phyloP scores from a whole-genome alignment of 768 basidiomycete species.

The Russula sp. region DNA sequence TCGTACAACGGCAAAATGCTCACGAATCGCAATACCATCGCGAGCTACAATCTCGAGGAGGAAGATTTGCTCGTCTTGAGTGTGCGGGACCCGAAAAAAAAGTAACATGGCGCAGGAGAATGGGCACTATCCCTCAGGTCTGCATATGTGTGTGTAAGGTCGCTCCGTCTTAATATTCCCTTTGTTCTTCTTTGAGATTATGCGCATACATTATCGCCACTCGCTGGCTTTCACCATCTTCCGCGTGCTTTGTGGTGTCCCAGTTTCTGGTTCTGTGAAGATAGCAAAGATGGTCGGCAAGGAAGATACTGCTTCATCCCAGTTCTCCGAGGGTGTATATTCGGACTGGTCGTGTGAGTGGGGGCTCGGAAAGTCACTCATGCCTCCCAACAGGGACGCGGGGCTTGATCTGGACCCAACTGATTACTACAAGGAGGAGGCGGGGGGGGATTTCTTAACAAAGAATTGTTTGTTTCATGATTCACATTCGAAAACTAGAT shows the following conservation, averaged over 20 bases:
- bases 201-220: neutral
- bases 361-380: neutral
- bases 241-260: neutral
- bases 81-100: slow-evolving; percentile 72
- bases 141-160: neutral
- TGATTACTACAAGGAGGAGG: neutral
- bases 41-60: slow-evolving; percentile 84
- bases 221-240: neutral
- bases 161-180: neutral
- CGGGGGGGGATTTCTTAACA: neutral
- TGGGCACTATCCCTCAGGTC: neutral
- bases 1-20: slow-evolving; percentile 80
- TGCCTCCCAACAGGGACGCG: no score
- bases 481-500: neutral
- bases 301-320: neutral
- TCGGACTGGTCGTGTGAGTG: neutral
- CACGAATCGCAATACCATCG: slow-evolving; percentile 79
- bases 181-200: neutral
- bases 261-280: neutral
- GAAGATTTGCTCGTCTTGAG: slow-evolving; percentile 77
- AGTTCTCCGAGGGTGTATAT: neutral
- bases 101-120: slow-evolving; percentile 25
- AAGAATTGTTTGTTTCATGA: neutral
- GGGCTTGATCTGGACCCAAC: neutral
- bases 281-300: neutral